These are phyloP conservation scores for Fusarium marasasianum DNA, from an alignment of 2,329 filamentous ascomycete genomes.

Conservation along the genomic window DNA sequence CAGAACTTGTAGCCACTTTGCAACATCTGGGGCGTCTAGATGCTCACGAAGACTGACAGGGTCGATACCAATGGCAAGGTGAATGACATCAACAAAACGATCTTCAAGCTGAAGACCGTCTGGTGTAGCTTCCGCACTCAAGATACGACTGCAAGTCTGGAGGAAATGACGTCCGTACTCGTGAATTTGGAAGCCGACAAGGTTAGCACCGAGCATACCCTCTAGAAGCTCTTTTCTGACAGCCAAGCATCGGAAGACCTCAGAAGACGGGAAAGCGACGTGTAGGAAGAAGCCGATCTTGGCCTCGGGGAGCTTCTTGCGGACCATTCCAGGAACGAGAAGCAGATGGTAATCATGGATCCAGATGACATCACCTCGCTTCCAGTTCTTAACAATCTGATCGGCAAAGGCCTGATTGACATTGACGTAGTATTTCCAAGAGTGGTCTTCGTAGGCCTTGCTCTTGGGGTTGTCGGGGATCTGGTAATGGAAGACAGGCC, in stretches of 20 bases:
- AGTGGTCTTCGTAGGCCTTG: conserved; percentile 97
- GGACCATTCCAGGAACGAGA: conserved; percentile 87
- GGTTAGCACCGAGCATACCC: conserved; percentile 90
- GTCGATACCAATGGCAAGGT: conserved; percentile 90
- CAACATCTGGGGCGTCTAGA: conserved; percentile 76
- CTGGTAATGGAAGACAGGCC: conserved; percentile 98
- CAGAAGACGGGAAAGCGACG: conserved; percentile 93
- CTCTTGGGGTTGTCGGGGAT: conserved; percentile 98
- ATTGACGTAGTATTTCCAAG: conserved; percentile 92
- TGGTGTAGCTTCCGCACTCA: conserved; percentile 88
- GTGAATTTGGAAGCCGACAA: conserved; percentile 92
- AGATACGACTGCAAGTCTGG: conserved; percentile 90
- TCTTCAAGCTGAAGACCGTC: conserved; percentile 92
- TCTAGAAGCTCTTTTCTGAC: conserved; percentile 87
- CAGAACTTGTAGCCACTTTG: conserved; percentile 81
- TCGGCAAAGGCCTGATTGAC: conserved; percentile 95
- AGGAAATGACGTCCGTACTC: conserved; percentile 96
- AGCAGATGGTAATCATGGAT: conserved; percentile 95
- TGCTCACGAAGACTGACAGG: conserved; percentile 77
- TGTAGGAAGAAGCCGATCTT: conserved; percentile 97
- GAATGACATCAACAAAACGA: conserved; percentile 88
- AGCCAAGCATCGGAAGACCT: conserved; percentile 92
- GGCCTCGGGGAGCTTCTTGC: conserved; percentile 88
- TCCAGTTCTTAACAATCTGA: conserved; percentile 90
- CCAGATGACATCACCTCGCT: conserved; percentile 92